Conservation (phyloP, 1,139 yeast species). For the Hemisphaericaspora subhashii region DNA sequence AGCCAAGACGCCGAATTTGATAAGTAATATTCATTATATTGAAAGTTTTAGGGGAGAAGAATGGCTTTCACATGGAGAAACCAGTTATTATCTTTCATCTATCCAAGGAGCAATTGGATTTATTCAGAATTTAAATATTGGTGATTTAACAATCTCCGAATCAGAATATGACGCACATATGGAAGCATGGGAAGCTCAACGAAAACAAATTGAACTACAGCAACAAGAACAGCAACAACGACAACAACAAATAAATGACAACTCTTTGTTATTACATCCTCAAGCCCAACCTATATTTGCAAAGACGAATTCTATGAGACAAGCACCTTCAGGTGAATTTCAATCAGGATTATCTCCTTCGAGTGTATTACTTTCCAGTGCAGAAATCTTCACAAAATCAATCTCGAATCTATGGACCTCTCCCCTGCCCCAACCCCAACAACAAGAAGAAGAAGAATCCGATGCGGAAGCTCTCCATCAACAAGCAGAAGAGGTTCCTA, state of each 20-base stretch:
- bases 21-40: constrained; percentile 80
- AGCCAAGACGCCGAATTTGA: constrained; percentile 59
- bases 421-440: constrained; percentile 36
- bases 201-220: constrained; percentile 20
- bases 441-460: not conserved
- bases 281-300: constrained; percentile 19
- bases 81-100: constrained; percentile 85
- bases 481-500: constrained; percentile 6
- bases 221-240: constrained; percentile 18
- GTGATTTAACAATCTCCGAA: constrained; percentile 60
- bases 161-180: constrained; percentile 55
- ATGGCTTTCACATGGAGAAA: constrained; percentile 75
- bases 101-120: constrained; percentile 82
- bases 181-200: constrained; percentile 47
- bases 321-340: not conserved
- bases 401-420: constrained; percentile 45
- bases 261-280: constrained; percentile 19
- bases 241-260: no score
- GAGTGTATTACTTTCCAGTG: constrained; percentile 50
- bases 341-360: constrained; percentile 45
- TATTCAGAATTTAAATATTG: constrained; percentile 57
- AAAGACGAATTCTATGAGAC: not conserved
- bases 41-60: constrained; percentile 78
- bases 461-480: constrained; percentile 2
- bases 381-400: constrained; percentile 53